Percentiles rank a stretch among this genome's conserved stretches.
Conservation (phyloP, 768 basidiomycete species). For the Suillus discolor region DNA sequence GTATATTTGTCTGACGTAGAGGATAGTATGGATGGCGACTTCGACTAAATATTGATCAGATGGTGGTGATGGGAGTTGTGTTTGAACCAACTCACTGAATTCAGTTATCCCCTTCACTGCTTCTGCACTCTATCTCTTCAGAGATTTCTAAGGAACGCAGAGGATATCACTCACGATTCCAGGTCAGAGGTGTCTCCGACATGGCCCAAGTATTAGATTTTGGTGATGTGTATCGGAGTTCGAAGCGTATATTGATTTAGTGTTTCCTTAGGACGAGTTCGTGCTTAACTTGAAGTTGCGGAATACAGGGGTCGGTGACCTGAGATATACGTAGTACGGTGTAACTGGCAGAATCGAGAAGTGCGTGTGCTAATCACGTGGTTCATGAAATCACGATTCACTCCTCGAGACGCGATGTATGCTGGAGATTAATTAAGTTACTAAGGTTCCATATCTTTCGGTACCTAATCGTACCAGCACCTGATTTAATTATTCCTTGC, state of each 20-base stretch:
- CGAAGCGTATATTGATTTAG: background rate
- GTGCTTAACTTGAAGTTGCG: background rate
- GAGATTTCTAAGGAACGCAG: background rate
- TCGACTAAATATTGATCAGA: conserved; percentile 63
- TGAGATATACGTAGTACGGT: too few species aligned
- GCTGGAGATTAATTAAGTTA: too few species aligned
- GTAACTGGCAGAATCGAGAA: too few species aligned
- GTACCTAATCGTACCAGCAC: too few species aligned
- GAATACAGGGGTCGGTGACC: background rate
- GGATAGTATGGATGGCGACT: conserved; percentile 88
- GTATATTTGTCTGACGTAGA: conserved; percentile 90
- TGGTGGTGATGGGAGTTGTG: background rate
- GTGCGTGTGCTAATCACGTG: too few species aligned
- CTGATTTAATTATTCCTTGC: too few species aligned
- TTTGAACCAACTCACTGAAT: conserved; percentile 55
- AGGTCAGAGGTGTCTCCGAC: conserved; percentile 35
- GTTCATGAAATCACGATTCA: too few species aligned
- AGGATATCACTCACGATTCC: conserved; percentile 36
- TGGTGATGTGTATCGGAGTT: background rate
- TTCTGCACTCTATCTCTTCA: conserved; percentile 42
- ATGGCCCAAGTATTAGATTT: conserved; percentile 15
- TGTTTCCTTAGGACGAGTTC: background rate
- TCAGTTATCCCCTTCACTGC: conserved; percentile 65
- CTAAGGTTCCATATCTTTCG: too few species aligned
- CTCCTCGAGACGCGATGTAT: too few species aligned